Conservation (phyloP, 2,329 filamentous ascomycete genomes). For the Grosmannia penicillata region DNA sequence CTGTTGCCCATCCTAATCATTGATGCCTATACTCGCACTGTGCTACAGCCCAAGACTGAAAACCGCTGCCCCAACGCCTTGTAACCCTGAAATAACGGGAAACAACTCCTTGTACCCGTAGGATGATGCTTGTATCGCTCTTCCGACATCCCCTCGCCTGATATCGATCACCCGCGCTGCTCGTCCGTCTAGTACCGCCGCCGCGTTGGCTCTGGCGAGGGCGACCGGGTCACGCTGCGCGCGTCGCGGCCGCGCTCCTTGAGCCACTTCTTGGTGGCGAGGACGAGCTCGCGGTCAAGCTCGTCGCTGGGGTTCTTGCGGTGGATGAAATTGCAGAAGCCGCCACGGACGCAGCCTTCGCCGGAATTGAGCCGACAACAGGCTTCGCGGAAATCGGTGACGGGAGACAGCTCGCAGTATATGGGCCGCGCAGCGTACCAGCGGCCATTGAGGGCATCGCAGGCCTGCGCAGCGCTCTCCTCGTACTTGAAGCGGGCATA, state of each 20-base stretch:
- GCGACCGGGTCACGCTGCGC: conserved; percentile 67
- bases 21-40: no score
- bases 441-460: conserved; percentile 82
- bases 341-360: conserved; percentile 87
- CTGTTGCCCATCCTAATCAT: no score
- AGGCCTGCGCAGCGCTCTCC: conserved; percentile 83
- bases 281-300: conserved; percentile 71
- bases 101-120: no score
- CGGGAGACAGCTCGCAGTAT: conserved; percentile 93
- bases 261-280: conserved; percentile 94
- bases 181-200: conserved; percentile 48
- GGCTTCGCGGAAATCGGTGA: conserved; percentile 95
- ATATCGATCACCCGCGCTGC: no score
- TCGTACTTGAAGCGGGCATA: conserved; percentile 99
- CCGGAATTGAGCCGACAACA: conserved; percentile 90
- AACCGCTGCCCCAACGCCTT: no score
- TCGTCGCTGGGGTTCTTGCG: conserved; percentile 86
- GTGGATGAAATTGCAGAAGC: conserved; percentile 99
- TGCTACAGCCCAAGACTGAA: no score
- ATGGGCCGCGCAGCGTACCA: conserved; percentile 97
- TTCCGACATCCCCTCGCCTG: no score
- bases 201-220: conserved; percentile 70
- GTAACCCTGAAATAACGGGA: no score
- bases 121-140: no score
- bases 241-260: conserved; percentile 71